These are phyloP conservation scores for Dendrobium nobile DNA, from an alignment of 106 monocot species.

Conservation along the genomic window DNA sequence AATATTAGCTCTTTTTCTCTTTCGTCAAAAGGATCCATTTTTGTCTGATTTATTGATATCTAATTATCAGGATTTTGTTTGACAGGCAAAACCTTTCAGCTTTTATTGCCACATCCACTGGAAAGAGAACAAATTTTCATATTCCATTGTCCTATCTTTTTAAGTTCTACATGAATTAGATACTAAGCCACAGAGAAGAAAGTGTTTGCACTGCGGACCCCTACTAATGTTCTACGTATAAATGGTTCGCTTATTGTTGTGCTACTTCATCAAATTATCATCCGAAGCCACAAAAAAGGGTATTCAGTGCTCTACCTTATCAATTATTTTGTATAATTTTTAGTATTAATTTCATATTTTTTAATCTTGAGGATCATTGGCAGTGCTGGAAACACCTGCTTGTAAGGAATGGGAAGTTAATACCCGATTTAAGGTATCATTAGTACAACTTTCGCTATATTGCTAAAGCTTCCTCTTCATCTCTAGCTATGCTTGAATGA, in stretches of 20 bases:
- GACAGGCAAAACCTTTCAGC: neutral
- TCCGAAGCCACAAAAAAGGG: neutral
- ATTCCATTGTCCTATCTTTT: neutral
- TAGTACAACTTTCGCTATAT: neutral
- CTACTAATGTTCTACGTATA: neutral
- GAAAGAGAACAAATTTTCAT: neutral
- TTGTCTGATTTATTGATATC: neutral
- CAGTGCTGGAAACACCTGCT: conserved; percentile 2
- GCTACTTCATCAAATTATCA: neutral
- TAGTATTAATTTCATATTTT: neutral
- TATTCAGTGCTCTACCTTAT: neutral
- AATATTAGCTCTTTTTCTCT: too few species aligned
- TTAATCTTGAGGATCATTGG: neutral
- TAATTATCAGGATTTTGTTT: neutral
- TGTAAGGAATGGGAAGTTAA: neutral
- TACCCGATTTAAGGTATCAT: neutral
- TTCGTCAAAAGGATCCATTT: neutral
- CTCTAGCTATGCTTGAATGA: neutral
- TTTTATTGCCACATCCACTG: neutral
- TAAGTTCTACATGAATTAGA: neutral
- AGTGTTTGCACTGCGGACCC: neutral
- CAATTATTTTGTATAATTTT: neutral
- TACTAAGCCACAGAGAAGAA: neutral
- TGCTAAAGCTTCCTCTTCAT: neutral
- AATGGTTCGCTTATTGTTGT: neutral